phyloP scores from a whole-genome alignment of 495 filamentous ascomycete species.

The Xylaria palmicola region DNA sequence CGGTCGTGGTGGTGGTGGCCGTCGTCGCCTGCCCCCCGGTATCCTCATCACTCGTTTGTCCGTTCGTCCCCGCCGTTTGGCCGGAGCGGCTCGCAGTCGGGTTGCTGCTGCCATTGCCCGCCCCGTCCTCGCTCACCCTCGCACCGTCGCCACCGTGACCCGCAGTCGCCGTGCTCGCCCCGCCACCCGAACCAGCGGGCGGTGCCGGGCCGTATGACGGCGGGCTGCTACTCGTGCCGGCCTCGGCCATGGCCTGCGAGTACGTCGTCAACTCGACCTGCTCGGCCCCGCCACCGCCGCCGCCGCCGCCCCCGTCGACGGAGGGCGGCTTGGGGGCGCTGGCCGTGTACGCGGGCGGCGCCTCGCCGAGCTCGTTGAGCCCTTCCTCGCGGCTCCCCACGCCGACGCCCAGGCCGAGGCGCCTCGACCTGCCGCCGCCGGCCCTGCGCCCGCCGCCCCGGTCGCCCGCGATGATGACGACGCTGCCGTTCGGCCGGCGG shows the following conservation, averaged over 20 bases:
- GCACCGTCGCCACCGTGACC: background rate
- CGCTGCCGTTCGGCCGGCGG: background rate
- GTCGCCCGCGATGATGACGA: conserved; percentile 10
- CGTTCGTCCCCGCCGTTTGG: background rate
- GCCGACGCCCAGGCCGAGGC: conserved; percentile 17
- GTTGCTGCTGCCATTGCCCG: background rate
- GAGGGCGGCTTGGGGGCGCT: conserved; percentile 25
- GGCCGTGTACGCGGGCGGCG: conserved; percentile 54
- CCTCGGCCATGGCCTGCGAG: conserved; percentile 9
- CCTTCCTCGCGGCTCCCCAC: conserved; percentile 43
- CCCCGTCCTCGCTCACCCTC: background rate
- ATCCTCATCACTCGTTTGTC: background rate
- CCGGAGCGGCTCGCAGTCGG: background rate
- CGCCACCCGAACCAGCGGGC: background rate
- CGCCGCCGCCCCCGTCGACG: conserved; percentile 20
- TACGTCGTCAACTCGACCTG: conserved; percentile 19
- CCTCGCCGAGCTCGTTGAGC: conserved; percentile 57
- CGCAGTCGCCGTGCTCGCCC: background rate
- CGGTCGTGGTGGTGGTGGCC: too few relatives aligned
- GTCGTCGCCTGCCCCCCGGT: too few relatives aligned
- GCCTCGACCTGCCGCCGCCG: conserved; percentile 10
- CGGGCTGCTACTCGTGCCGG: conserved; percentile 19
- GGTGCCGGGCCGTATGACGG: conserved; percentile 23
- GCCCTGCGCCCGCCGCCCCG: conserved; percentile 14
- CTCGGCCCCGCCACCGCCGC: conserved; percentile 28